Evolutionary conservation across 2,329 filamentous ascomycete genomes (phyloP).

Genomic region (Akanthomyces dipterigenus): DNA sequence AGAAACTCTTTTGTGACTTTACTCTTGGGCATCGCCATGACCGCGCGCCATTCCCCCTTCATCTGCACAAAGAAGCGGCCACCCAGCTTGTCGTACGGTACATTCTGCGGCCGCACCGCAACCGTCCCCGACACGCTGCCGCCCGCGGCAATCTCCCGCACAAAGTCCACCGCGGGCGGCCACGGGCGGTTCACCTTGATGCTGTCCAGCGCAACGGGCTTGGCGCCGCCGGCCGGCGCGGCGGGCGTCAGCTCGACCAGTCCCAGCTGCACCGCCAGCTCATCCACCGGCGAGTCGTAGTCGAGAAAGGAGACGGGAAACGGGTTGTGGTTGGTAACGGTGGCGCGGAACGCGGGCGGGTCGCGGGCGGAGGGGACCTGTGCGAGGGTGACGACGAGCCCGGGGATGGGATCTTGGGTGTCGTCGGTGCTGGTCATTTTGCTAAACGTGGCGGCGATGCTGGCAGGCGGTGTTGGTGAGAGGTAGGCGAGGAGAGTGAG

Average conservation of each 20-base stretch:
- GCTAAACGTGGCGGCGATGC: background rate
- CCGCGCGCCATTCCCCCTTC: constrained; percentile 29
- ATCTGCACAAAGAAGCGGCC: constrained; percentile 23
- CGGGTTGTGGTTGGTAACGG: constrained; percentile 31
- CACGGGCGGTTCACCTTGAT: constrained; percentile 28
- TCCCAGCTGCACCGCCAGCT: constrained; percentile 28
- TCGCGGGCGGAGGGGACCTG: constrained; percentile 24
- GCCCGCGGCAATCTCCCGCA: constrained; percentile 26
- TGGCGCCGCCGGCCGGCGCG: constrained; percentile 18
- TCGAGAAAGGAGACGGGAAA: constrained; percentile 28
- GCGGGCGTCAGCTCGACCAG: constrained; percentile 27
- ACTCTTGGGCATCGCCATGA: constrained; percentile 24
- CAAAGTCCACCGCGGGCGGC: constrained; percentile 28
- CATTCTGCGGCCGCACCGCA: constrained; percentile 24
- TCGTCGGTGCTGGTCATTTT: background rate
- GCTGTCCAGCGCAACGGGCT: constrained; percentile 22
- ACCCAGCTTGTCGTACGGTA: constrained; percentile 28
- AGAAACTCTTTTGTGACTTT: constrained; percentile 14
- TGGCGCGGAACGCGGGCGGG: constrained; percentile 28
- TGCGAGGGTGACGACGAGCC: constrained; percentile 26
- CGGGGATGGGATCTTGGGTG: constrained; percentile 10
- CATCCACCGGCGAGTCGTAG: constrained; percentile 34
- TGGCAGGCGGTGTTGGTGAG: background rate
- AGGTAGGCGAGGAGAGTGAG: background rate
- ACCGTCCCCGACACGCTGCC: constrained; percentile 25